These are phyloP conservation scores for Berkeleyomyces rouxiae DNA, from an alignment of 2,329 filamentous ascomycete genomes.

Conservation along the genomic window DNA sequence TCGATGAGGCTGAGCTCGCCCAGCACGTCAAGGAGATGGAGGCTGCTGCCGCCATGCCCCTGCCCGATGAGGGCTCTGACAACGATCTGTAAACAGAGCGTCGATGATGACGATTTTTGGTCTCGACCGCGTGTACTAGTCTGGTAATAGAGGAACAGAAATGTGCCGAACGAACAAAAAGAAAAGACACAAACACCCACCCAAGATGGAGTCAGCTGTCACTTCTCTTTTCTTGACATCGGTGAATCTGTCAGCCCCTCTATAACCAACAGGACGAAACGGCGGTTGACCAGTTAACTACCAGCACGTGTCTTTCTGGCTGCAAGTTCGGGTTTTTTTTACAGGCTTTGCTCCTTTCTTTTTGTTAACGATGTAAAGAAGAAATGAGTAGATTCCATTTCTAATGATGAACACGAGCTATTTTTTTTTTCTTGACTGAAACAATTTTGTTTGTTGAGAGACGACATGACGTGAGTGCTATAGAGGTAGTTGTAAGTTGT, in stretches of 20 bases:
- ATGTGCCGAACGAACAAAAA: constrained; percentile 13
- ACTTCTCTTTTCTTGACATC: constrained; percentile 7
- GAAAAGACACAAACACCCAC: constrained; percentile 1
- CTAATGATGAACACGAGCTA: constrained; percentile 9
- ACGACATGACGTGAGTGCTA: background rate
- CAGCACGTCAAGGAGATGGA: constrained; percentile 83
- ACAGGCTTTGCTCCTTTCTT: background rate
- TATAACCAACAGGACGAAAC: constrained; percentile 1
- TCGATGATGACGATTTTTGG: constrained; percentile 8
- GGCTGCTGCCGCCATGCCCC: constrained; percentile 61
- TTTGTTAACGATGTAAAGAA: constrained; percentile 6
- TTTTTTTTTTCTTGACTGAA: constrained; percentile 6
- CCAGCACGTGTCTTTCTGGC: background rate
- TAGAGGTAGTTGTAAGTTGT: background rate
- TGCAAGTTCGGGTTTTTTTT: constrained; percentile 2
- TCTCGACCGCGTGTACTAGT: constrained; percentile 9
- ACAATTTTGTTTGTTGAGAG: background rate
- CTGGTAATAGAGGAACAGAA: constrained; percentile 12
- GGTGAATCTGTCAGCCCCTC: constrained; percentile 9
- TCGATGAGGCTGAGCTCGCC: constrained; percentile 68
- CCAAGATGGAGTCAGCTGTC: constrained; percentile 1
- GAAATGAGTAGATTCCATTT: constrained; percentile 10
- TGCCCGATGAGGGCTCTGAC: constrained; percentile 87
- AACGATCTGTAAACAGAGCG: constrained; percentile 39
- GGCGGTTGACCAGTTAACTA: background rate